Evolutionary conservation across 306 rosid genomes (phyloP).

Genomic region (Argentina anserina): DNA sequence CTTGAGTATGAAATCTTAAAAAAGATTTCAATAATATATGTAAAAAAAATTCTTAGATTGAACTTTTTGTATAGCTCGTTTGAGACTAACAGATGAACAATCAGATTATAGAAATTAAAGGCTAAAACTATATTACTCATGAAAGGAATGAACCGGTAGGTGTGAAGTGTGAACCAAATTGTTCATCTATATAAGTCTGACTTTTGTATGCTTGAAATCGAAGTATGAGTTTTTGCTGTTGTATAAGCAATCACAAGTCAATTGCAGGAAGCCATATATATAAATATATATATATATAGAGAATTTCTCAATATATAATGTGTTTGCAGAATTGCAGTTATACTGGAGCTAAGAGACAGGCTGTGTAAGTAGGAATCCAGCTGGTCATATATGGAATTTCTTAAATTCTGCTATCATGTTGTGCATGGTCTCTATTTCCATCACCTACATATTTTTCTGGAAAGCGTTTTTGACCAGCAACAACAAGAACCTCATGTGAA

Average conservation of each 20-base stretch:
- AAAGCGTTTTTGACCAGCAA: constrained; percentile 33
- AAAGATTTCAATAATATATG: background rate
- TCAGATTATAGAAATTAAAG: background rate
- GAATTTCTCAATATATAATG: constrained; percentile 6
- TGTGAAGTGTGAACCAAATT: background rate
- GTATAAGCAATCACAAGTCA: constrained; percentile 20
- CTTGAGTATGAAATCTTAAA: background rate
- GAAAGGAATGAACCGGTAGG: background rate
- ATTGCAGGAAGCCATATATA: constrained; percentile 15
- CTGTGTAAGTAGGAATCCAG: constrained; percentile 40
- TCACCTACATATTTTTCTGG: constrained; percentile 15
- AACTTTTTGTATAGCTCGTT: background rate
- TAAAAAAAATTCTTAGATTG: background rate
- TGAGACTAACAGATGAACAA: background rate
- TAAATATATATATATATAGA: no score
- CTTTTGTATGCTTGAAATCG: constrained; percentile 5
- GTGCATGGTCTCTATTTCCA: constrained; percentile 24
- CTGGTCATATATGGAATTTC: constrained; percentile 30
- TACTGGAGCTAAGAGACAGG: constrained; percentile 40
- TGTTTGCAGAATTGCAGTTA: constrained; percentile 39
- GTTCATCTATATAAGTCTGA: constrained; percentile 1
- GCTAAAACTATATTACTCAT: background rate
- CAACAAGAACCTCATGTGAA: constrained; percentile 14
- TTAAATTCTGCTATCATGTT: constrained; percentile 32
- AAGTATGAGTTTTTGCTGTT: background rate